Evolutionary conservation across 2,329 filamentous ascomycete genomes (phyloP), one percentile per base, ranked within the genome.

Genomic region (Mycogone perniciosa): DNA sequence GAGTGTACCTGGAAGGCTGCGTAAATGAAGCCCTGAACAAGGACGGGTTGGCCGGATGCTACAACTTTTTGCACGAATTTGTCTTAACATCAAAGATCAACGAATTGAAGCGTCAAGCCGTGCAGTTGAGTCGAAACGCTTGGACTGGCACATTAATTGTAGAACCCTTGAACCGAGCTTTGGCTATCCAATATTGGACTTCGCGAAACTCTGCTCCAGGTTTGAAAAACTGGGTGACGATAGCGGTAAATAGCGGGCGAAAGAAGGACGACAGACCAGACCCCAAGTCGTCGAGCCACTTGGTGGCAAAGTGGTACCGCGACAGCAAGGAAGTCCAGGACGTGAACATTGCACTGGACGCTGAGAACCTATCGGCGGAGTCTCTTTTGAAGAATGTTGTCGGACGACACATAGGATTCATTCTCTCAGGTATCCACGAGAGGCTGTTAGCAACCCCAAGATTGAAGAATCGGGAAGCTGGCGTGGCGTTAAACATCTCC

Each of bases 101-200:
- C 57, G 84, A 93, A 57, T 77, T 96, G 42, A 82, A 81, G 59
- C 82, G 83, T 55, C 93, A 99, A 72, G 89, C 89, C 2, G 57
- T 77, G 30, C 81, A 85, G 39, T 73, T 99, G 52, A 77, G 78
- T 50, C 80, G 78, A 51, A 80, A 79, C 4, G 80, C 82, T 31
- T 97, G 93, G 92, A 82, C 84, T 31, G 85, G 88, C 50, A 84
- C 85, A 33, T 67, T 97, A 42, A 82, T 81, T 60, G 78, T 95
- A 11, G 89, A 96, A 64, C 76, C 84, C 30, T 75, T 96, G 35
- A 88, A 93, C 64, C 81, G 93, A 54, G 86, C 86, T 30, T 73
- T 99, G 52, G 82, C 90, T 7, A 80, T 99, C 33, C 91, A 96
- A 62, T 99, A 99, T 69, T 99, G 93, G 93, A 76, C 80, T 11